phyloP scores from a whole-genome alignment of 352 stramenopile species.

The Phytopythium ostracodes region DNA sequence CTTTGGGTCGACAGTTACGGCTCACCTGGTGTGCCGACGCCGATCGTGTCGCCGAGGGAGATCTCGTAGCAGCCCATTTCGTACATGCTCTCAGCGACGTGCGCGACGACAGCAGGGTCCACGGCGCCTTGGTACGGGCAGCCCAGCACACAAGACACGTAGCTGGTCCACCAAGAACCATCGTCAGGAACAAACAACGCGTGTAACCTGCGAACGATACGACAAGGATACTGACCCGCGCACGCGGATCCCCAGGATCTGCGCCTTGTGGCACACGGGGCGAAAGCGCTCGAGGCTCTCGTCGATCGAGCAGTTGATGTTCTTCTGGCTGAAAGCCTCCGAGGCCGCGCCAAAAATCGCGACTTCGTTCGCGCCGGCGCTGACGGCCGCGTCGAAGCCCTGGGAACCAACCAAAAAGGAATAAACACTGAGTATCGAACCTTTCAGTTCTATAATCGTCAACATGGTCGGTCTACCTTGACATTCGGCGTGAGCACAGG shows the following conservation, averaged over 20 bases:
- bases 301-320: constrained; percentile 97
- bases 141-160: constrained; percentile 96
- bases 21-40: constrained; percentile 85
- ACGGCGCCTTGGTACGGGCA: constrained; percentile 95
- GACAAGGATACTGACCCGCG: constrained; percentile 59
- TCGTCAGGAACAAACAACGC: constrained; percentile 3
- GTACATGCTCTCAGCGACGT: constrained; percentile 80
- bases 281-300: constrained; percentile 93
- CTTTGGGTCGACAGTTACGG: too few relatives aligned
- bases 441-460: too few relatives aligned
- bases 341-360: constrained; percentile 95
- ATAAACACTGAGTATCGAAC: too few relatives aligned
- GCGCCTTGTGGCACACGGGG: constrained; percentile 83
- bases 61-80: constrained; percentile 96
- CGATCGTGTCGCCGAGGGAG: constrained; percentile 93
- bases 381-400: constrained; percentile 86
- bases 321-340: constrained; percentile 94
- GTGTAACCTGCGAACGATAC: neutral
- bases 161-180: constrained; percentile 32
- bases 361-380: constrained; percentile 88
- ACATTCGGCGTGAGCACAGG: constrained; percentile 93
- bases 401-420: too few relatives aligned
- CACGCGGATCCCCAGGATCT: constrained; percentile 78
- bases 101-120: constrained; percentile 72
- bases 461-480: too few relatives aligned